Evolutionary conservation across 2,329 filamentous ascomycete genomes (phyloP).

Genomic region (Venturia carpophila): DNA sequence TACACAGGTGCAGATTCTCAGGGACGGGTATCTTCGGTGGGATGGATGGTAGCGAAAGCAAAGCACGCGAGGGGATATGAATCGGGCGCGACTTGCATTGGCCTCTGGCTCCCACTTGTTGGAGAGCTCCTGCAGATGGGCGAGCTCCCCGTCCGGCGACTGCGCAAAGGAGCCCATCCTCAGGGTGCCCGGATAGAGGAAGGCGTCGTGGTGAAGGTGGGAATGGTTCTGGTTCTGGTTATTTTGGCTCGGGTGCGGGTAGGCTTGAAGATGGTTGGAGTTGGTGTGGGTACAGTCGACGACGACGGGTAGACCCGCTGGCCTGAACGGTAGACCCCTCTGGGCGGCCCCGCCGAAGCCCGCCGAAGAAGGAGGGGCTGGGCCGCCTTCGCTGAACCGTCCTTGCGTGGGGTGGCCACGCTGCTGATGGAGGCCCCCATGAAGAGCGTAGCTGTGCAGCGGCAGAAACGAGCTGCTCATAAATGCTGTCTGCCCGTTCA

Average conservation of each 20-base stretch:
- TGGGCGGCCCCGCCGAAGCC: conserved; percentile 5
- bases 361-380: conserved; percentile 10
- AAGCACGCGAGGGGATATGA: conserved; percentile 1
- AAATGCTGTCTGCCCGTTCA: conserved; percentile 15
- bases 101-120: conserved; percentile 52
- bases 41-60: conserved; percentile 10
- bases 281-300: conserved; percentile 11
- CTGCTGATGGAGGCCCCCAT: not conserved
- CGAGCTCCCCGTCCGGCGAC: conserved; percentile 47
- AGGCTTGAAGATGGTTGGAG: conserved; percentile 13
- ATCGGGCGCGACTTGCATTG: conserved; percentile 38
- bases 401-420: conserved; percentile 1
- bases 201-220: conserved; percentile 21
- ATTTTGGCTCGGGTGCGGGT: conserved; percentile 13
- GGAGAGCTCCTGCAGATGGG: conserved; percentile 54
- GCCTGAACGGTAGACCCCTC: conserved; percentile 15
- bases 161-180: conserved; percentile 32
- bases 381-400: not conserved
- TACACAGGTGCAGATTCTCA: not conserved
- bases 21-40: conserved; percentile 2
- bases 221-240: conserved; percentile 11
- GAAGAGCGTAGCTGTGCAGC: conserved; percentile 9
- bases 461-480: conserved; percentile 9
- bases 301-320: conserved; percentile 18
- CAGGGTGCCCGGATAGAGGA: conserved; percentile 20